phyloP scores from a whole-genome alignment of 2,329 filamentous ascomycete species.

The Sphaerulina vaccinii region DNA sequence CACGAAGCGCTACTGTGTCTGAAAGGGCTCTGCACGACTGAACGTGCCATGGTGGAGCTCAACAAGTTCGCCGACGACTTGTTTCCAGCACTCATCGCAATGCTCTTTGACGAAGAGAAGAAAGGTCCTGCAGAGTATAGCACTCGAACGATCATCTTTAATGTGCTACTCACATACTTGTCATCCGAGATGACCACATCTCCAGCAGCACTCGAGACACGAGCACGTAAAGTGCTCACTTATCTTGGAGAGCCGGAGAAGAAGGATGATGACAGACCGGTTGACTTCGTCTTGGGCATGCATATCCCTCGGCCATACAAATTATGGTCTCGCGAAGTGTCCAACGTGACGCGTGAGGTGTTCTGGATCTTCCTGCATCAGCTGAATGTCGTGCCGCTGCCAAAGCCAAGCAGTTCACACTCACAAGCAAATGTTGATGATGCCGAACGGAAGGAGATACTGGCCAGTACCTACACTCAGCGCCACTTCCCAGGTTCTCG shows the following conservation, averaged over 20 bases:
- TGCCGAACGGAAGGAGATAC: conserved; percentile 24
- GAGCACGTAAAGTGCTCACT: conserved; percentile 70
- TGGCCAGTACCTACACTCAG: conserved; percentile 51
- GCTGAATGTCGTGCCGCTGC: conserved; percentile 77
- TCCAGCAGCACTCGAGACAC: conserved; percentile 51
- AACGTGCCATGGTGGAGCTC: conserved; percentile 77
- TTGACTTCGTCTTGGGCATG: conserved; percentile 89
- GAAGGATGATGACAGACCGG: conserved; percentile 70
- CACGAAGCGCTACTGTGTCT: conserved; percentile 91
- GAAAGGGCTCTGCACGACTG: conserved; percentile 91
- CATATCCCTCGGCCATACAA: conserved; percentile 83
- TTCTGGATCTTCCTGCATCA: conserved; percentile 99
- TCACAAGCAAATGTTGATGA: conserved; percentile 27
- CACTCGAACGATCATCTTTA: conserved; percentile 85
- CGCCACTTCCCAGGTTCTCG: conserved; percentile 80
- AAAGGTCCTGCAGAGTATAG: conserved; percentile 97
- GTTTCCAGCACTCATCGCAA: conserved; percentile 79
- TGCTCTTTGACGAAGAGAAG: conserved; percentile 97
- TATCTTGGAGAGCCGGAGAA: conserved; percentile 82
- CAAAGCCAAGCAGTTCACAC: conserved; percentile 36
- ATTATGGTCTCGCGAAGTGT: conserved; percentile 89
- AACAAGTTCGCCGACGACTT: conserved; percentile 74
- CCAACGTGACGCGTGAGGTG: conserved; percentile 92
- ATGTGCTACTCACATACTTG: conserved; percentile 84
- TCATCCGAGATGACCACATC: conserved; percentile 55